phyloP scores from a whole-genome alignment of 805 yeast species.

The Suhomyces sp. region DNA sequence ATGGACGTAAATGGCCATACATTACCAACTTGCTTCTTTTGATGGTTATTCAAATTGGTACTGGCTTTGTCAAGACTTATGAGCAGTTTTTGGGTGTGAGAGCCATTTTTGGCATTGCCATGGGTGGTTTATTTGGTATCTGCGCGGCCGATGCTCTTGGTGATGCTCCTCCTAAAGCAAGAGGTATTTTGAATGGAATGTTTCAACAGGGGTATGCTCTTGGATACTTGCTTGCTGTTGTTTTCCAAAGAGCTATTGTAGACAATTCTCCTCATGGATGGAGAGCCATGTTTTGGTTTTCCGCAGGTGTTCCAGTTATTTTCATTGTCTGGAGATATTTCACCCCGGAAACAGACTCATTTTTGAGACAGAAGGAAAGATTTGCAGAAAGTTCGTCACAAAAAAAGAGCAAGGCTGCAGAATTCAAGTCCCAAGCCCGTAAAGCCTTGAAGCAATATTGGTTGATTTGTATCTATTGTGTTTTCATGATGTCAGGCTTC shows the following conservation, averaged over 20 bases:
- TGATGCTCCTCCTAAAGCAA: conserved; percentile 55
- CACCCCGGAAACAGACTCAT: conserved; percentile 62
- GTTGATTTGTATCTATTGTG: conserved; percentile 56
- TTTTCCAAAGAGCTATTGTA: conserved; percentile 62
- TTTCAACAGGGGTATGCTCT: conserved; percentile 81
- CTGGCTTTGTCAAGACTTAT: conserved; percentile 58
- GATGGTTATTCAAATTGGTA: conserved; percentile 56
- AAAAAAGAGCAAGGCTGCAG: conserved; percentile 7
- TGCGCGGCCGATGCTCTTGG: conserved; percentile 66
- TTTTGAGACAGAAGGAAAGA: conserved; percentile 34
- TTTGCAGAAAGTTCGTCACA: conserved; percentile 10
- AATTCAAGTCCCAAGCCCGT: conserved; percentile 12
- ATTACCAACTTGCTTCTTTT: conserved; percentile 45
- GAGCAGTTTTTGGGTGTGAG: conserved; percentile 59
- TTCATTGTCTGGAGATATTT: conserved; percentile 55
- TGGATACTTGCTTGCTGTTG: conserved; percentile 63
- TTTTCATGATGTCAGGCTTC: conserved; percentile 45
- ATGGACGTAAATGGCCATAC: conserved; percentile 62
- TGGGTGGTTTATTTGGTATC: conserved; percentile 72
- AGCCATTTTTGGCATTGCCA: conserved; percentile 61
- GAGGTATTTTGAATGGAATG: conserved; percentile 62
- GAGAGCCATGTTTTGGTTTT: conserved; percentile 69
- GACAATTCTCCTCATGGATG: conserved; percentile 51
- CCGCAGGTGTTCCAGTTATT: conserved; percentile 64
- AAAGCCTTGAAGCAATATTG: conserved; percentile 48